A percentile compares a stretch with the other conserved stretches of the same genome.
Evolutionary conservation across 257 asterid species (phyloP).

Genomic region (Jaltomata sinuosa): DNA sequence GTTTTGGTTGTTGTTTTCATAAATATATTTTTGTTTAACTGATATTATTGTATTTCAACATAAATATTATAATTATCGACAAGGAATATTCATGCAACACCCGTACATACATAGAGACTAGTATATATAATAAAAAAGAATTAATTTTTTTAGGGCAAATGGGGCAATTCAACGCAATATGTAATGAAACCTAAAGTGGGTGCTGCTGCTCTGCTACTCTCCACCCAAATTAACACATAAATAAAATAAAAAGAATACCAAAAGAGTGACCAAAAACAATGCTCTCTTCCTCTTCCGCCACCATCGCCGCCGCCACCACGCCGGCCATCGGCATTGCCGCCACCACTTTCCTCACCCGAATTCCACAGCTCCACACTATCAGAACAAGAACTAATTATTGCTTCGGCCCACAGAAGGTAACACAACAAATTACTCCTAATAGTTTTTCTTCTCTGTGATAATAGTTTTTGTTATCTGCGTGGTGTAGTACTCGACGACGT

Average conservation of each 20-base stretch:
- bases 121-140: no score
- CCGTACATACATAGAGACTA: no score
- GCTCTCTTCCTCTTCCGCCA: neutral
- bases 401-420: conserved; percentile 10
- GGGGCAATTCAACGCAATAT: neutral
- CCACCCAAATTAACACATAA: neutral
- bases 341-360: neutral
- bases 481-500: conserved; percentile 17
- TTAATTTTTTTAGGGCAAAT: neutral
- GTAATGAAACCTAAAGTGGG: no score
- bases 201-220: neutral
- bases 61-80: no score
- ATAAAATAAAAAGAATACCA: neutral
- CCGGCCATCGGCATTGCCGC: conserved; percentile 1
- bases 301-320: neutral
- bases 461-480: neutral
- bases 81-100: no score
- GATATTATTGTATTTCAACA: no score
- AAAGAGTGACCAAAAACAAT: neutral
- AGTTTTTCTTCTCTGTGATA: neutral
- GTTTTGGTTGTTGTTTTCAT: no score
- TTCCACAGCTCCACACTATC: neutral
- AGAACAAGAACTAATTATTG: neutral
- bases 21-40: no score
- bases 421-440: no score